Evolutionary conservation across 495 filamentous ascomycete species (phyloP), one percentile per base, ranked within the genome.

Genomic region (Cryomyces minteri): DNA sequence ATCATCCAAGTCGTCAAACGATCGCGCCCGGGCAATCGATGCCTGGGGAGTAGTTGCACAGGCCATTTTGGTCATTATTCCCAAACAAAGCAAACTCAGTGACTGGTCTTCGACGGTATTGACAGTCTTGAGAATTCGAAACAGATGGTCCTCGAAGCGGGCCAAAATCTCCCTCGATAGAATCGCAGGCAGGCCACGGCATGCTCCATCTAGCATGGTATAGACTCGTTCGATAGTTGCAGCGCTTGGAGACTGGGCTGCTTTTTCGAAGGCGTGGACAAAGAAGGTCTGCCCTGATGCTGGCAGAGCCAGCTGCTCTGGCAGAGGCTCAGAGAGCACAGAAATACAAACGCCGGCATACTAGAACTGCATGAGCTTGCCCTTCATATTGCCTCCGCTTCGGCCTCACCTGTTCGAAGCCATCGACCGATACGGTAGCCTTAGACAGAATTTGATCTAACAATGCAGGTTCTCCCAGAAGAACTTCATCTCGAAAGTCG

Each of bases 141-240:
- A 48, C 7, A 60, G 43, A 29, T 53, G 47, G 25, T 54, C 41
- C 43, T 61, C 50, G 32, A 63, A 50, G 4, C 9, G 5, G 8
- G 43, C 25, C 5, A 54, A 38, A 4, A 39, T 48, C 6, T 55
- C 42, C 18, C 38, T 32, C 9, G 53, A 43, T 12, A 60, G 37
- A 5, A 52, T 28, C n/a, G 36, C 41, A 5, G 57, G 31, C 2
- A 61, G 44, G 1, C 44, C 43, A 10, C 48, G 38, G 38, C 57
- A 58, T 12, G 54, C 52, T 10, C 60, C 58, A 47, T 58, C 47
- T 31, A 63, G 48, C 18, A 61, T 46, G 6, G 29, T 4, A 39
- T 54, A 55, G 10, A 61, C 44, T 1, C 51, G 55, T 32, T 42
- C 48, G 30, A 61, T 44, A 5, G 45, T 51, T 1, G 9, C 30